Evolutionary conservation across 192 early-diverging fungal genomes (phyloP), one percentile per base, ranked within the genome.

Genomic region (Nowakowskiella sp.): DNA sequence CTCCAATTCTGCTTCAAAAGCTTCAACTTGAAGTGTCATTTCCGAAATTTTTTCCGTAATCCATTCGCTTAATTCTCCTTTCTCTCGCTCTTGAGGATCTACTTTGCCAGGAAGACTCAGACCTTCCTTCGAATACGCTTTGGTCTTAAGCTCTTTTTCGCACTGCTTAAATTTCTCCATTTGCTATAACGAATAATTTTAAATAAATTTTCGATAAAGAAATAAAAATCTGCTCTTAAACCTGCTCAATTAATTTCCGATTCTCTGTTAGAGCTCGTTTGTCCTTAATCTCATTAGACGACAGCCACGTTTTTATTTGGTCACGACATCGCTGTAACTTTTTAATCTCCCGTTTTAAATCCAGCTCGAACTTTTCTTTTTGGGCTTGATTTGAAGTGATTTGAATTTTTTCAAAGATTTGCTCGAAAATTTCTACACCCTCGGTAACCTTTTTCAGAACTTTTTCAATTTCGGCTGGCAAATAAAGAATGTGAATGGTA

Each of bases 321-420:
- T 99, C 95, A 47, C 93, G 85, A 51, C 80, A 74, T 59, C 91
- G 75, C 58, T 99, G 95, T 53, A 97, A 79, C 68, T 99, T 99
- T 66, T 99, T 99, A 71, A 99, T 99, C 72, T 99, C 93, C 70
- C 93, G 94, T 62, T 99, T 99, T 54, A 99, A 65, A 54, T 99
- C 93, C 10, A 74, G 75, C 59, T 99, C 95, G 54, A 88, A 85
- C 66, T 99, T 99, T 65, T 99, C 92, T 70, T 94, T 95, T 65
- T 99, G 95, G 42, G 88, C 84, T 13, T 72, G 55, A 64, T 85
- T 91, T 10, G 83, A 77, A 0, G 91, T 80, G 13, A 77, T 68
- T 33, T 90, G 69, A 29, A 98, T 79, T 63, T 98, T 97, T 31
- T 89, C 85, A 62, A 86, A 85, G 52, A 88, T 91, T 16, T 71